Evolutionary conservation across 306 rosid genomes (phyloP), one percentile per base, ranked within the genome.

Genomic region (Quercus wislizeni): DNA sequence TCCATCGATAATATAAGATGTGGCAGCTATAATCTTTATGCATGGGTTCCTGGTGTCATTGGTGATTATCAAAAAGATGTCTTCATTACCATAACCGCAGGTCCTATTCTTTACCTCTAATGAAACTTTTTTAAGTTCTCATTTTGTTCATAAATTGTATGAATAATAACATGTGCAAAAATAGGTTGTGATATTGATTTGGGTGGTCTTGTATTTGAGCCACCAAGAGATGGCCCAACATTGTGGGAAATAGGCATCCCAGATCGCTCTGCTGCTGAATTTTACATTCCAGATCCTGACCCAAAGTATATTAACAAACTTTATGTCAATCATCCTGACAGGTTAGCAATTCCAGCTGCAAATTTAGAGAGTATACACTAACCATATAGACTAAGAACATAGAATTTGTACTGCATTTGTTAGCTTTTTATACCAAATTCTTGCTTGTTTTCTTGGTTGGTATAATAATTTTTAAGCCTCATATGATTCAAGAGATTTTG

Each of bases 201-300:
- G 27, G 97, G 95, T 65, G 91, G 86, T 49, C 77, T 89, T 70
- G 89, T 89, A 2, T 91, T 85, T 76, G 90, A 91, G n/a, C 91
- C 97, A 3, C 97, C 90, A 55, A 91, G 99, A 86, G 88, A 86
- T 78, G 99, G 97, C 5, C 90, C 97, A 11, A 94, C 99, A 41
- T 57, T 90, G 59, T 94, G 99, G 99, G 99, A 94, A 91, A 94
- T 94, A 69, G 97, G 97, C 62, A 76, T 89, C 68, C 99, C 99
- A 18, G 92, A 94, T 84, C 97, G 97, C 33, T 80, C 95, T 15
- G 97, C 99, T 51, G 88, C 89, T 21, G 97, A 92, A 77, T 92
- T 94, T 81, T 92, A 83, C 73, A 83, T 91, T 72, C 97, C 97
- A 17, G 93, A 91, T 83, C 97, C 99, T 51, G 77, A 90, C 77